Evolutionary conservation across 805 yeast species (phyloP).

Genomic region (Spencermartinsiella europaea): DNA sequence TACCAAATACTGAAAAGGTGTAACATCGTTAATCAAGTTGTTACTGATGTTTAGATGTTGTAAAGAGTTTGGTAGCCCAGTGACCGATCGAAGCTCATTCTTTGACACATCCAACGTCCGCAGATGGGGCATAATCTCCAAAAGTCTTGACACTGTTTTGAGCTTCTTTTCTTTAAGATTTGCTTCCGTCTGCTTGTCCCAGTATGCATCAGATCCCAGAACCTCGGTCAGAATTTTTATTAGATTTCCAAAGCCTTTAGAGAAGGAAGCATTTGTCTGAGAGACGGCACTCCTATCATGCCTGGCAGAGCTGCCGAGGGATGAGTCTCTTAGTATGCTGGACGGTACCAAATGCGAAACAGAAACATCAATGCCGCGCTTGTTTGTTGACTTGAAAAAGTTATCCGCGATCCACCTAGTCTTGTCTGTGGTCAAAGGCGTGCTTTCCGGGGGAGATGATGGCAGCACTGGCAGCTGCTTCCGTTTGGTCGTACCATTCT

Average conservation of each 20-base stretch:
- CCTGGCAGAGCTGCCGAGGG: neutral
- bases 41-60: constrained; percentile 35
- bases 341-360: neutral
- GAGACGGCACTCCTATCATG: neutral
- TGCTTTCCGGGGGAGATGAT: neutral
- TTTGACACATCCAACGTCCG: constrained; percentile 35
- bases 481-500: no score
- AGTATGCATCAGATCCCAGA: constrained; percentile 32
- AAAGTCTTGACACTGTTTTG: constrained; percentile 39
- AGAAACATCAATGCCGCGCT: neutral
- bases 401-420: neutral
- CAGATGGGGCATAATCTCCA: constrained; percentile 40
- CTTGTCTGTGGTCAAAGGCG: neutral
- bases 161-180: constrained; percentile 33
- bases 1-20: constrained; percentile 39
- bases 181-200: constrained; percentile 38
- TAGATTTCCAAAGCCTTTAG: constrained; percentile 38
- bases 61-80: constrained; percentile 41
- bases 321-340: neutral
- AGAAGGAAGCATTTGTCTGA: constrained; percentile 33
- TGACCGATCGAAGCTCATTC: constrained; percentile 38
- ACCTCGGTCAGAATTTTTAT: constrained; percentile 41
- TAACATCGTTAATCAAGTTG: constrained; percentile 39
- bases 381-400: neutral
- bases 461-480: neutral